Evolutionary conservation across 2,329 filamentous ascomycete species (phyloP), one percentile per base, ranked within the genome.

Genomic region (Talaromyces sp.): DNA sequence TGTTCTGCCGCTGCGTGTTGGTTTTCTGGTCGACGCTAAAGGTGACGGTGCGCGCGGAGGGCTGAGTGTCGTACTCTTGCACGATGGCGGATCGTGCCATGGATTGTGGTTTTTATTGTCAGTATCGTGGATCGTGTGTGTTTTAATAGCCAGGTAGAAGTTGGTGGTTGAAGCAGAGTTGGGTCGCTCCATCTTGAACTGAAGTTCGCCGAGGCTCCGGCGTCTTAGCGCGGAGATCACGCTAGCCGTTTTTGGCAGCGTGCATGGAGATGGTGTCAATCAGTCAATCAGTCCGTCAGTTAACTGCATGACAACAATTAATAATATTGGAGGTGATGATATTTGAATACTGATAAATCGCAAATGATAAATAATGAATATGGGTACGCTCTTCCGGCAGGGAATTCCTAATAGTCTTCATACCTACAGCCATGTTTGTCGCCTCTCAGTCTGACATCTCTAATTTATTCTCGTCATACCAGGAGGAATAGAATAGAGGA

Each of bases 21-120:
- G 85, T 81, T 65, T 86, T 83, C 36, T 78, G 75, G 65, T 81
- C 79, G 66, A 79, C 68, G 40, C 72, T 84, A 75, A 79, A 76
- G 62, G 78, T 83, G 65, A 76, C 72, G 31, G 72, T 67, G 42
- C 69, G 63, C 10, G 61, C 59, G 51, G 60, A 40, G 42, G 73
- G 70, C 34, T 76, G 76, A 56, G 76, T 70, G 57, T 78, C 75
- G 67, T 83, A 82, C 66, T 83, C 81, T 66, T 82, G 79, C 56
- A 82, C 80, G 61, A 81, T 74, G 60, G 78, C 73, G 40, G 79
- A 72, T 64, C 76, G 73, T 63, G 76, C 75, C 77, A 79, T 79
- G 66, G 61, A 51, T 34, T 27, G 36, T 4, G n/a, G 31, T 23
- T 23, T 23, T 23, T 23, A 23, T 23, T 2, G 23, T 23, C 23